Conservation (phyloP, 140 eudicot genomes). For the Erigeron philadelphicus region DNA sequence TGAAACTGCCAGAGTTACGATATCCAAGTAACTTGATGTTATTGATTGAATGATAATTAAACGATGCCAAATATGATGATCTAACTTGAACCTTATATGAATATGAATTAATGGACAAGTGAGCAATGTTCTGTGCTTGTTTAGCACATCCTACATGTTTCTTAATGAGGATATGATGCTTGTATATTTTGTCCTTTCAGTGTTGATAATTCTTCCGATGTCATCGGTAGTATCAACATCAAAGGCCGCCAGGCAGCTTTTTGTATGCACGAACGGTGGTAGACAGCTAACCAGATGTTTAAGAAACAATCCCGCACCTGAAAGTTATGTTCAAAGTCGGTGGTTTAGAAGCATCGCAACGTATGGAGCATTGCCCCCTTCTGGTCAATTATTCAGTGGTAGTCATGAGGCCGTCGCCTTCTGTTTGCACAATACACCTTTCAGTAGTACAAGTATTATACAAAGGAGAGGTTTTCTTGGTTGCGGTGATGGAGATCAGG, state of each 20-base stretch:
- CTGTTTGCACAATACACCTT: slow-evolving; percentile 8
- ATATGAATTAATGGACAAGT: no score
- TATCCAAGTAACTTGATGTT: no score
- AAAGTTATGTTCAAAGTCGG: slow-evolving; percentile 36
- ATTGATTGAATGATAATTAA: no score
- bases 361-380: slow-evolving; percentile 8
- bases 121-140: no score
- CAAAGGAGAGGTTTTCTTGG: slow-evolving; percentile 80
- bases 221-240: slow-evolving; percentile 46
- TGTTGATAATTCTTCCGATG: slow-evolving; percentile 31
- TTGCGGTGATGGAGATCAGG: slow-evolving; percentile 78
- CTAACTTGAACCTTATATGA: no score
- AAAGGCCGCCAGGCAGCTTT: slow-evolving; percentile 38
- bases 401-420: slow-evolving; percentile 3
- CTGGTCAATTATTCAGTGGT: slow-evolving; percentile 9
- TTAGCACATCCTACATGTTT: no score
- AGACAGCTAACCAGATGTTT: slow-evolving; percentile 27
- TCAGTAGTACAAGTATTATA: slow-evolving; percentile 2
- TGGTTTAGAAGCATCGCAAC: slow-evolving; percentile 46
- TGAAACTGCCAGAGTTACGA: no score
- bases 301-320: slow-evolving; percentile 16
- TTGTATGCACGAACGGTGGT: slow-evolving; percentile 31
- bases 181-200: slow-evolving; percentile 14
- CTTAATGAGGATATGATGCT: neutral
- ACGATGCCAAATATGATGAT: no score